Evolutionary conservation across 768 basidiomycete species (phyloP), one percentile per base, ranked within the genome.

Genomic region (Leccinum variicolor): DNA sequence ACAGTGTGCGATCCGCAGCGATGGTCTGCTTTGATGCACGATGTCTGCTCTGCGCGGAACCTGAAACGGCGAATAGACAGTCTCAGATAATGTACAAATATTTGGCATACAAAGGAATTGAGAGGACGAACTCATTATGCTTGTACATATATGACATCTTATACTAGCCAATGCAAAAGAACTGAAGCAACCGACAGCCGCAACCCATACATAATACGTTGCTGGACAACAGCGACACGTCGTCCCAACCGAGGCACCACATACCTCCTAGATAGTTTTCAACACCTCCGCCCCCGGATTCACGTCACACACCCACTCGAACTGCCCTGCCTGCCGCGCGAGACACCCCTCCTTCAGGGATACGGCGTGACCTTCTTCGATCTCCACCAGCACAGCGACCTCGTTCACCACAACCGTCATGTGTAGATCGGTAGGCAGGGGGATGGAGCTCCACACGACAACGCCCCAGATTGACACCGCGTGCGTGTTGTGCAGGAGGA

Each of bases 1-100:
- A 0, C 84, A 88, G 58, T 86, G 84, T 60, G 86, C 86, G 4
- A 81, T 85, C 58, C 72, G 86, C 52, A 84, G 82, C 62, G 87
- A 88, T 59, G 84, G 85, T 0, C 73, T 84, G 9, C 59, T 81
- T n/a, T 81, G 55, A 66, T 39, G 11, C 8, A n/a, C 43, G 11
- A 11, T 26, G 29, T 50, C 28, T 19, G 14, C 11, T n/a, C 31
- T 25, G 11, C 9, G 26, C n/a, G 10, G 4, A 17, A 34, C 34
- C 23, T 8, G 34, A n/a, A 17, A 49, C 6, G 6, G 3, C 29
- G 31, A 17, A 23, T 3, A 15, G 9, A 50, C 7, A 39, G 31
- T 13, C 11, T 31, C 13, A 17, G 3, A n/a, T 39, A 8, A 46
- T 46, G 41, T 58, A 50, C 7, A 31, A 36, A 58, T 36, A 58